phyloP scores from a whole-genome alignment of 305 asterid genomes.

The Andrographis paniculata region DNA sequence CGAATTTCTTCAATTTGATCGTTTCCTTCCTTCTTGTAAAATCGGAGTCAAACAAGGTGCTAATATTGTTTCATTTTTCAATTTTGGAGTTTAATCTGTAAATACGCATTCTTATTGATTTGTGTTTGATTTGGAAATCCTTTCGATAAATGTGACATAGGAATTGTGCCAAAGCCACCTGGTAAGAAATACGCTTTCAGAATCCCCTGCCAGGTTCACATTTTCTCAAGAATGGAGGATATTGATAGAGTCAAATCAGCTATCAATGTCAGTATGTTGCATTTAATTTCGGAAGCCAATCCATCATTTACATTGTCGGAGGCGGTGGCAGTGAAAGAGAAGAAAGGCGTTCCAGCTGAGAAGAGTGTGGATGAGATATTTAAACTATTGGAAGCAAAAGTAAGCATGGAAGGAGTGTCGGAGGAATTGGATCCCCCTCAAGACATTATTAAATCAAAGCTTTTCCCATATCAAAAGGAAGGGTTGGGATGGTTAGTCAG shows the following conservation, averaged over 20 bases:
- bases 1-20: too few species aligned
- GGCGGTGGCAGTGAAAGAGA: slow-evolving; percentile 51
- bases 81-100: too few species aligned
- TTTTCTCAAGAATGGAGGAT: slow-evolving; percentile 53
- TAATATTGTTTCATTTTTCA: too few species aligned
- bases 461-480: slow-evolving; percentile 79
- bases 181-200: slow-evolving; percentile 36
- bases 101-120: too few species aligned
- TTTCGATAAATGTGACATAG: too few species aligned
- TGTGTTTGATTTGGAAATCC: too few species aligned
- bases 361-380: slow-evolving; percentile 79
- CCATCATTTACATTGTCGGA: slow-evolving; percentile 57
- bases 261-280: slow-evolving; percentile 46
- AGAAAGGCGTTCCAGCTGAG: slow-evolving; percentile 26
- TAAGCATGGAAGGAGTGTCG: slow-evolving; percentile 37
- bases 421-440: slow-evolving; percentile 73
- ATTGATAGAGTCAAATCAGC: slow-evolving; percentile 42
- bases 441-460: slow-evolving; percentile 50
- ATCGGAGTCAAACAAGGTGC: too few species aligned
- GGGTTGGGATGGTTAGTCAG: slow-evolving; percentile 79
- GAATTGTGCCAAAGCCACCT: slow-evolving; percentile 67
- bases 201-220: slow-evolving; percentile 83
- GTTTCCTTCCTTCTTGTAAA: too few species aligned
- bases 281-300: slow-evolving; percentile 40
- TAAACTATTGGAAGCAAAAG: slow-evolving; percentile 54